Evolutionary conservation across 129 eudicot genomes (phyloP).

Genomic region (Arctium lappa): DNA sequence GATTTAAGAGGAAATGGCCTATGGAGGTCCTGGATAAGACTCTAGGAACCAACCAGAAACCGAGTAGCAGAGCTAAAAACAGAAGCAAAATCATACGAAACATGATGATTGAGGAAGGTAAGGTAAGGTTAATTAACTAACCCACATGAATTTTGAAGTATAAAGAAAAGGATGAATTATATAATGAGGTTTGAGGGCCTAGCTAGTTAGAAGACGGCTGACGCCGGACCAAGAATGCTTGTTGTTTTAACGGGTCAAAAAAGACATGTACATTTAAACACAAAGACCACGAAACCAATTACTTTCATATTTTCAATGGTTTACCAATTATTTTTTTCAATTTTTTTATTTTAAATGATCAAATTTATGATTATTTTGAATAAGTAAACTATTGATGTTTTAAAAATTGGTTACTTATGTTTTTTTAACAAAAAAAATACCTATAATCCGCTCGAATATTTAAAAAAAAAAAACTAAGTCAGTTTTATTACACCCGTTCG

Average conservation of each 20-base stretch:
- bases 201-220: conserved; percentile 8
- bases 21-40: conserved; percentile 44
- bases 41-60: conserved; percentile 28
- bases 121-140: not conserved
- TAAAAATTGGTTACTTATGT: too few species aligned
- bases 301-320: too few species aligned
- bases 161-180: not conserved
- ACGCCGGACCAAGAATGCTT: conserved; percentile 11
- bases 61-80: not conserved
- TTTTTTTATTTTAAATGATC: too few species aligned
- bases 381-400: too few species aligned
- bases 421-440: too few species aligned
- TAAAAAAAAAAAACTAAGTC: too few species aligned
- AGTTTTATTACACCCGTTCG: too few species aligned
- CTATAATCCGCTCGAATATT: too few species aligned
- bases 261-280: not conserved
- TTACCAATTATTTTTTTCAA: too few species aligned
- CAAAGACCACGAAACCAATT: not conserved
- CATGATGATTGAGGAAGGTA: conserved; percentile 28
- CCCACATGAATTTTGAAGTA: not conserved
- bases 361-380: too few species aligned
- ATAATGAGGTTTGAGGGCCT: not conserved
- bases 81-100: conserved; percentile 25
- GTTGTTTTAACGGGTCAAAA: conserved; percentile 17
- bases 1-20: conserved; percentile 32